Conservation (phyloP, 139 green algal genomes). For the Klebsormidium nitens region DNA sequence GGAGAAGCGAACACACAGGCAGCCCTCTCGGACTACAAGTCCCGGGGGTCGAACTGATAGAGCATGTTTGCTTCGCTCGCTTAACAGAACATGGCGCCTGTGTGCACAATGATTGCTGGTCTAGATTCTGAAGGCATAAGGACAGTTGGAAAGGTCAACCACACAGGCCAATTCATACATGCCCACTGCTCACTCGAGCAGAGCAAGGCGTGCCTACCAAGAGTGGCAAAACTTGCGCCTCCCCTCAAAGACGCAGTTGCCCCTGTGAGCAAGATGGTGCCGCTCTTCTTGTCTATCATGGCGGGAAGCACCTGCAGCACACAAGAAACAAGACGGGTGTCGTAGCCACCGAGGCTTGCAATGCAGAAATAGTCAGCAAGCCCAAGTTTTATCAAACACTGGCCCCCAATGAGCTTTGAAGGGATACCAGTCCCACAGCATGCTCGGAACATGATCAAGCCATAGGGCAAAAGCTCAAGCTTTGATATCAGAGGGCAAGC, state of each 20-base stretch:
- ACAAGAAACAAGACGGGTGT: background rate
- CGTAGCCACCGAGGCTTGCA: background rate
- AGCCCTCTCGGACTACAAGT: no score
- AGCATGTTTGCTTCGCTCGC: no score
- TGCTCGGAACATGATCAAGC: background rate
- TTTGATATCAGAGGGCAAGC: background rate
- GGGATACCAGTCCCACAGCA: background rate
- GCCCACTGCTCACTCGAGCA: no score
- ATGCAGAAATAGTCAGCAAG: no score
- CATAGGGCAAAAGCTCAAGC: background rate
- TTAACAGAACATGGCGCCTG: no score
- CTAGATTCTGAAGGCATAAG: no score
- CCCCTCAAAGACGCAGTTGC: constrained; percentile 16
- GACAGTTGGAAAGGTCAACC: no score
- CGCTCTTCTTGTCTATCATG: constrained; percentile 15
- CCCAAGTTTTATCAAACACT: background rate
- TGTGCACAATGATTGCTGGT: no score
- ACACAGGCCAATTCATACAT: no score
- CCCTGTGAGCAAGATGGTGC: constrained; percentile 30
- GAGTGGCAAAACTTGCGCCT: background rate
- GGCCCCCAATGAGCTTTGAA: background rate
- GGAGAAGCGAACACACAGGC: no score
- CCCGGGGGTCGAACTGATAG: no score
- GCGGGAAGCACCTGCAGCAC: constrained; percentile 14
- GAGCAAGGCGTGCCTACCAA: constrained; percentile 6